Base-by-base conservation (phyloP, 1,284 basidiomycete species). In the Boletus smithii region DNA sequence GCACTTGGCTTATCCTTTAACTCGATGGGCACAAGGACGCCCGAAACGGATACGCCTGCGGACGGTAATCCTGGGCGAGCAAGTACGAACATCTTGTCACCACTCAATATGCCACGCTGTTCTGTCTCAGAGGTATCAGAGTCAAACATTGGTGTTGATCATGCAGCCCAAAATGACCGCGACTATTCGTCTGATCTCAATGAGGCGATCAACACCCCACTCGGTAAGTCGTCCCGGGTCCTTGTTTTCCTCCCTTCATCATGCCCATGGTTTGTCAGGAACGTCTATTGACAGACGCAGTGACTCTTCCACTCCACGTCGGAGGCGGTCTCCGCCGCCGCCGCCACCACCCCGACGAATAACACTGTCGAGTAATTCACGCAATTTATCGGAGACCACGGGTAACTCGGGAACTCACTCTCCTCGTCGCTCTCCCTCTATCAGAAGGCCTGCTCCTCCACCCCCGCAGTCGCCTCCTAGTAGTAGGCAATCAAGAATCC, bases 371-470 rank as follows among this genome's bases (percentile, higher is more conserved):
- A 24, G 4, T 13, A 7, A 22, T 20, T 27, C 36, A 3, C 7
- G 2, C 10, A 2, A 16, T 13, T 23, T 3, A 23, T 41, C 22
- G 11, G 43, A 32, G 8, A 26, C 32, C 18, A 32, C 22, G n/a
- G 22, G 11, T 11, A 31, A 3, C 22, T 4, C 8, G n/a, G n/a
- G 6, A 9, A 23, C 3, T 5, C 13, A 0, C n/a, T 11, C 36
- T 16, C 23, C n/a, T 11, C n/a, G 23, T 11, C 36, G 10, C 16
- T n/a, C 39, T 22, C 18, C n/a, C 3, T 14, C 46, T 8, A 5
- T 34, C 36, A 57, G 51, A 26, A 30, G 51, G 16, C 41, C 57
- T 8, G 20, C 51, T 24, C 46, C 58, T 24, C 39, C 44, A 10
- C 55, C 55, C 11, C 55, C 45, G 3, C 44, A 4, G 16, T 44